Percentiles rank a stretch among this genome's conserved stretches.
These are phyloP conservation scores for Cyberlindnera subsufficiens DNA, from an alignment of 805 yeast genomes.

Conservation along the genomic window DNA sequence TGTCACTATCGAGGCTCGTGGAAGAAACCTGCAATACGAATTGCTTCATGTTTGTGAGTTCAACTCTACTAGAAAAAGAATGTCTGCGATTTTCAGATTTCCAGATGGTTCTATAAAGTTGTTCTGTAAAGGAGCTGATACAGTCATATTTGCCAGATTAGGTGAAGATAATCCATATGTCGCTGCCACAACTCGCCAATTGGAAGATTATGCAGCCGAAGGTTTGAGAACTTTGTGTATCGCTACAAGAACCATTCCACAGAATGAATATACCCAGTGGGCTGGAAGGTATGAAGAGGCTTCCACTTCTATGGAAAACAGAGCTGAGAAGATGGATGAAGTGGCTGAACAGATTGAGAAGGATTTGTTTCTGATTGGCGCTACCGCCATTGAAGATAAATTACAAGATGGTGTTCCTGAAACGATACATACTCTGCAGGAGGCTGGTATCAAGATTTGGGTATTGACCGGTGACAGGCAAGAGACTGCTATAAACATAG, in stretches of 20 bases:
- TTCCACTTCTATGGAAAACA: constrained; percentile 69
- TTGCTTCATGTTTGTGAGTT: constrained; percentile 90
- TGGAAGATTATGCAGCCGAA: constrained; percentile 95
- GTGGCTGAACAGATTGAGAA: constrained; percentile 87
- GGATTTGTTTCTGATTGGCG: constrained; percentile 79
- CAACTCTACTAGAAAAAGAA: constrained; percentile 94
- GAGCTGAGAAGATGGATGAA: constrained; percentile 72
- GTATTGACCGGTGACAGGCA: constrained; percentile 97
- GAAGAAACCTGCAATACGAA: constrained; percentile 57
- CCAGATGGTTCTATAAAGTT: constrained; percentile 90
- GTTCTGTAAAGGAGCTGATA: constrained; percentile 96
- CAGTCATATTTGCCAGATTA: constrained; percentile 86
- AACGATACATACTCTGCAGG: constrained; percentile 89
- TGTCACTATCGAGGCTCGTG: constrained; percentile 55
- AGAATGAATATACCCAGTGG: constrained; percentile 76
- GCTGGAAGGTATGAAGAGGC: constrained; percentile 63
- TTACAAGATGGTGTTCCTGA: constrained; percentile 98
- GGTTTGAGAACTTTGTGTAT: constrained; percentile 93
- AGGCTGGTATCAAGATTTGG: constrained; percentile 97
- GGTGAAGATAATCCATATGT: constrained; percentile 70
- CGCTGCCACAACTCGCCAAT: constrained; percentile 73
- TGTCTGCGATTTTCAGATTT: constrained; percentile 91
- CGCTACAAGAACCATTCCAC: constrained; percentile 76
- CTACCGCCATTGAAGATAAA: constrained; percentile 98
- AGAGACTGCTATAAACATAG: constrained; percentile 97